A percentile compares a stretch with the other conserved stretches of the same genome.
Conservation (phyloP, 2,329 filamentous ascomycete species). For the Rhynchosporium graminicola region DNA sequence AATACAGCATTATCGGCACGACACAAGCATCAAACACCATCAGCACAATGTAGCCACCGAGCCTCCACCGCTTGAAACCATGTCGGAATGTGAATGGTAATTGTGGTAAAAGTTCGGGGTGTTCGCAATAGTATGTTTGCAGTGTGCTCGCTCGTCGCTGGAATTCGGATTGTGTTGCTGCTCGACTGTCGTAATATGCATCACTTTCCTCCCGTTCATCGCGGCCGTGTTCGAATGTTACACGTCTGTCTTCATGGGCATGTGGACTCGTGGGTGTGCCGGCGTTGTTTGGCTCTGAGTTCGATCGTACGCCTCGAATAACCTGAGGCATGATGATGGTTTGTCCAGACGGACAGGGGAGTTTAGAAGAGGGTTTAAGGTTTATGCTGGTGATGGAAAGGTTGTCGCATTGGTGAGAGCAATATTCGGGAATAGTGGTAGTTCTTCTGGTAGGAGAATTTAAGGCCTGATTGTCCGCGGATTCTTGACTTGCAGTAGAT, state of each 20-base stretch:
- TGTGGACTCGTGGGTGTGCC: constrained; percentile 8
- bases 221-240: constrained; percentile 28
- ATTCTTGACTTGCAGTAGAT: not conserved
- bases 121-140: constrained; percentile 31
- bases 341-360: not conserved
- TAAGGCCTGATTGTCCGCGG: not conserved
- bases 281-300: constrained; percentile 11
- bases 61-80: constrained; percentile 33
- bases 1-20: constrained; percentile 55
- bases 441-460: not conserved
- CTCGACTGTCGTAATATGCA: constrained; percentile 32
- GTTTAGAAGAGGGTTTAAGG: not conserved
- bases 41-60: constrained; percentile 42
- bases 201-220: constrained; percentile 26
- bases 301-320: constrained; percentile 10
- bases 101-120: constrained; percentile 33
- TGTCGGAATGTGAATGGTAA: constrained; percentile 34
- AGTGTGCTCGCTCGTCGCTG: constrained; percentile 30
- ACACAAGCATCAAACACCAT: constrained; percentile 51
- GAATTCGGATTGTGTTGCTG: constrained; percentile 31
- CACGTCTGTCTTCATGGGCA: constrained; percentile 19
- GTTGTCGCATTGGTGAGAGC: not conserved
- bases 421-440: not conserved
- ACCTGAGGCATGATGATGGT: constrained; percentile 8
- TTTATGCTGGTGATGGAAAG: not conserved